Evolutionary conservation across 768 basidiomycete genomes (phyloP), one percentile per base, ranked within the genome.

Genomic region (Strobilomyces dryophilus): DNA sequence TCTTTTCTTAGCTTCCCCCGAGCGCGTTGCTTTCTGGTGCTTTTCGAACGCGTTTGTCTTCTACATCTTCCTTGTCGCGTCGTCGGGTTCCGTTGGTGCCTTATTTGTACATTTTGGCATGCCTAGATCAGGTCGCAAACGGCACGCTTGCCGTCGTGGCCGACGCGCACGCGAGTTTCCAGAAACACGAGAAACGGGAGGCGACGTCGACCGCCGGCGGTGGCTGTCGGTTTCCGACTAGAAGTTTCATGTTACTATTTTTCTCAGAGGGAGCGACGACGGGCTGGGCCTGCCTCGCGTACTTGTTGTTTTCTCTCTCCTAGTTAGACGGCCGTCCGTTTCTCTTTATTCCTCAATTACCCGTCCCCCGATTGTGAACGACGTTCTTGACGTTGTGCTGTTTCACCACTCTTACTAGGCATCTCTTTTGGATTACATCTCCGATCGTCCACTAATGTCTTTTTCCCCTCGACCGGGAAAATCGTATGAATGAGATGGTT

Each of bases 71-170:
- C 46, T 63, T 56, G 53, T 58, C 59, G 52, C 50, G 52, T 48
- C 35, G 50, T 55, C 26, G 57, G 66, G 45, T 59, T 68, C 41
- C 54, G 47, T 60, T 56, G 45, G 61, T 56, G 58, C 53, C 57
- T 59, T 61, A 53, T 65, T 61, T 61, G 56, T 59, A 55, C 63
- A 66, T 49, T 63, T 51, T 54, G 45, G 36, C 50, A 59, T 61
- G 59, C 52, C 32, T 61, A 52, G 58, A 60, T 64, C 14, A 51
- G 59, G 61, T 52, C 53, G 47, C 53, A 35, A 57, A 20, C n/a
- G 39, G n/a, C 39, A 40, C n/a, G 9, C n/a, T n/a, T n/a, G n/a
- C n/a, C n/a, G n/a, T n/a, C n/a, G n/a, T n/a, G n/a, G n/a, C n/a
- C n/a, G n/a, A n/a, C n/a, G n/a, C n/a, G n/a, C n/a, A n/a, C 40